phyloP scores from a whole-genome alignment of 2,329 filamentous ascomycete genomes.

The Aureobasidium namibiae region DNA sequence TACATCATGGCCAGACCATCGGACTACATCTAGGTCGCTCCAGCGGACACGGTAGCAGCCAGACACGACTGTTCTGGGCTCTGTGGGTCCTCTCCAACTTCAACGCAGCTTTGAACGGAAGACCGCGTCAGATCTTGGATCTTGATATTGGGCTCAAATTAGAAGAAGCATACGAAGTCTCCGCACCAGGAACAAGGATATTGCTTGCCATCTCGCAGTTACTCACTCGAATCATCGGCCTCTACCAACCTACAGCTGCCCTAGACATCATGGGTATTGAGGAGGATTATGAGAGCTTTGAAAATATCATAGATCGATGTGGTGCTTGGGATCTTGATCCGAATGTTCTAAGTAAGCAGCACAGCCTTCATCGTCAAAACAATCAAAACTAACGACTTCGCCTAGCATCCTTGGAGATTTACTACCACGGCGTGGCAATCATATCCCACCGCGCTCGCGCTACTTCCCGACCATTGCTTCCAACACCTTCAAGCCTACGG shows the following conservation, averaged over 20 bases:
- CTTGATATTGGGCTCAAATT: slow-evolving; percentile 20
- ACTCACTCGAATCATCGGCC: slow-evolving; percentile 39
- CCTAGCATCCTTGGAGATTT: slow-evolving; percentile 43
- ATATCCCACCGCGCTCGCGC: slow-evolving; percentile 45
- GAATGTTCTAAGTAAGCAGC: slow-evolving; percentile 28
- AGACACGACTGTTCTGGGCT: slow-evolving; percentile 50
- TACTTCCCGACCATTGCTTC: slow-evolving; percentile 30
- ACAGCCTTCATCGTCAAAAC: not conserved
- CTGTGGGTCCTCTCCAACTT: slow-evolving; percentile 42
- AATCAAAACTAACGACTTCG: slow-evolving; percentile 18
- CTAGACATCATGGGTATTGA: slow-evolving; percentile 39
- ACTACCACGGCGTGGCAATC: slow-evolving; percentile 50
- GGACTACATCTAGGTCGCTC: slow-evolving; percentile 46
- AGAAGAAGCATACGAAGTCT: slow-evolving; percentile 2
- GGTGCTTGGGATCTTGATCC: slow-evolving; percentile 30
- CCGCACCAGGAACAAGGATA: slow-evolving; percentile 39
- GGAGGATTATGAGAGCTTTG: slow-evolving; percentile 37
- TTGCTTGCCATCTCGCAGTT: slow-evolving; percentile 38
- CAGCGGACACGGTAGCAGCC: slow-evolving; percentile 53
- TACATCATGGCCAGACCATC: slow-evolving; percentile 42
- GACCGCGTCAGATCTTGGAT: slow-evolving; percentile 41
- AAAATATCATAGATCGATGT: slow-evolving; percentile 34
- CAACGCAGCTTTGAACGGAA: slow-evolving; percentile 39
- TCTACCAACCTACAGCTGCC: slow-evolving; percentile 37
- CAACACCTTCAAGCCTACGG: slow-evolving; percentile 44